Base-by-base conservation (phyloP, 2,329 filamentous ascomycete genomes). In the Rhynchosporium graminicola region DNA sequence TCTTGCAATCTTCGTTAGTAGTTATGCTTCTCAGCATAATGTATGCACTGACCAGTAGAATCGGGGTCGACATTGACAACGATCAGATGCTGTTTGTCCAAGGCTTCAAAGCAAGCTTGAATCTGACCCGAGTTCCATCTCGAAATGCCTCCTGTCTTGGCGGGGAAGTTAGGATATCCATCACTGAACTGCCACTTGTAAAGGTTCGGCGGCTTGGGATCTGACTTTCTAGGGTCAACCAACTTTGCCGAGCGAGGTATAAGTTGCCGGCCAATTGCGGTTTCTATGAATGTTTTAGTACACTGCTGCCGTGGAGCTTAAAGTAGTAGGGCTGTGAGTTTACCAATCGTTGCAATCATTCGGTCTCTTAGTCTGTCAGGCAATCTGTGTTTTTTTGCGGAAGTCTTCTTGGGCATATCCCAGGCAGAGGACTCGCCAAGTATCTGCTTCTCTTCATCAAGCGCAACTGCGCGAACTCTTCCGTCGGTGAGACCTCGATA, bases 131-230 rank as follows among this genome's bases (percentile, higher is more conserved):
- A n/a, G 50, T 40, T 9, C 62, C 62, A 63, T 12, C 62, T 38
- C 9, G 59, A 57, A 45, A 61, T 55, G 13, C 61, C 57, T 31
- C 57, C 57, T 40, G 45, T 55, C 12, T 20, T 43, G 4, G 2
- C 12, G 40, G 61, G 62, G 20, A 63, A 63, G 2, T 5, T 9
- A 4, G 57, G 58, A 12, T 63, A 63, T 9, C 54, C 13, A 1
- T 28, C 28, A 33, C 51, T 60, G 42, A 63, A 63, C 29, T 42
- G 26, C 62, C 62, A 63, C 20, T 28, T 29, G 38, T 58, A 63
- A 12, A 42, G 50, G 45, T 63, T 61, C 28, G 62, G 62, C 5
- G 51, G 31, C 12, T 26, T 10, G 13, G 36, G 31, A 42, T 63
- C 58, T 13, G 58, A 60, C 5, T 54, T 20, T 10, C 57, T 58